Conservation (phyloP, 2,329 filamentous ascomycete species). For the Clonostachys rosea region DNA sequence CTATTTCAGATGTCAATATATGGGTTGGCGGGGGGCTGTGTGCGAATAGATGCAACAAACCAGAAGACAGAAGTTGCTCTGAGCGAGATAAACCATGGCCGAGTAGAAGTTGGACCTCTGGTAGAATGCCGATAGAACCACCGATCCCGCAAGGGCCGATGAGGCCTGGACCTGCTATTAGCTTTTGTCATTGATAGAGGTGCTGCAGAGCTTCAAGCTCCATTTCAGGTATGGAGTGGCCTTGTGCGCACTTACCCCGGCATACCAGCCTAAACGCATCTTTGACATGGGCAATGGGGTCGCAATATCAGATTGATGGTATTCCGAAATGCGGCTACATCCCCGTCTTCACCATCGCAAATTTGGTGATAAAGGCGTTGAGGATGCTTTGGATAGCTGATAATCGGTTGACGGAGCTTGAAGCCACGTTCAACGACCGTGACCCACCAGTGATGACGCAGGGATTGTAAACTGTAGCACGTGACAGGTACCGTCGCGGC, state of each 20-base stretch:
- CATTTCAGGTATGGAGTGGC: neutral
- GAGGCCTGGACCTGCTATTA: conserved; percentile 55
- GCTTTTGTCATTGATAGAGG: neutral
- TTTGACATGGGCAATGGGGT: conserved; percentile 11
- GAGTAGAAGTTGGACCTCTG: conserved; percentile 98
- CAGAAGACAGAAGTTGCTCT: conserved; percentile 94
- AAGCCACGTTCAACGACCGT: conserved; percentile 2
- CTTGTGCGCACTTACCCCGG: conserved; percentile 34
- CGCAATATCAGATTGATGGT: neutral
- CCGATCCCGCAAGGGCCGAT: conserved; percentile 75
- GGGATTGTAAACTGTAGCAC: neutral
- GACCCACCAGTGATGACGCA: neutral
- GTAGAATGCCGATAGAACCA: conserved; percentile 86
- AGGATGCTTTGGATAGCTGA: neutral
- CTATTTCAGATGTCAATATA: conserved; percentile 33
- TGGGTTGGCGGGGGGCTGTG: neutral
- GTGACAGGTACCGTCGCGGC: neutral
- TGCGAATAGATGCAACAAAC: conserved; percentile 39
- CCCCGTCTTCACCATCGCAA: neutral
- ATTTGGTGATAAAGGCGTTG: neutral
- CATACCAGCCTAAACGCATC: conserved; percentile 48
- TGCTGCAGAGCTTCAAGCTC: conserved; percentile 10
- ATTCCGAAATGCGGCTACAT: neutral
- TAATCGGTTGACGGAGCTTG: neutral
- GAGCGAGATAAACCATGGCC: conserved; percentile 91